Conservation (phyloP, 1,284 basidiomycete species). For the Moniliella sp. region DNA sequence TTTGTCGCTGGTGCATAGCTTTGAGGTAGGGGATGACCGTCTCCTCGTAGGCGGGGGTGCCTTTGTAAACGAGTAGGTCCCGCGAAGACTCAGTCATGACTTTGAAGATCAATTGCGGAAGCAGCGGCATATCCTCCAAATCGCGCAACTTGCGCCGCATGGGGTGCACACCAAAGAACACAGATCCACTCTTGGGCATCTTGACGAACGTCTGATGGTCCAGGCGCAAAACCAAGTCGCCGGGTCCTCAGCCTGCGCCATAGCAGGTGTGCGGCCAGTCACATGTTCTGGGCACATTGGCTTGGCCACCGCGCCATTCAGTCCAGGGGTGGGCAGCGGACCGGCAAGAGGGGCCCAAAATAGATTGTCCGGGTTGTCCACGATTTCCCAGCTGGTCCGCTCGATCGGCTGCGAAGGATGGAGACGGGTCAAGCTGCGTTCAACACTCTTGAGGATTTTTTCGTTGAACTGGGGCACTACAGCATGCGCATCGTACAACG, state of each 20-base stretch:
- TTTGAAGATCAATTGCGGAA: slow-evolving; percentile 35
- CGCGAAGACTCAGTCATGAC: slow-evolving; percentile 33
- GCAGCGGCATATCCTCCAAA: slow-evolving; percentile 35
- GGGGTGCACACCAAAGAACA: slow-evolving; percentile 38
- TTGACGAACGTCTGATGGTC: slow-evolving; percentile 37
- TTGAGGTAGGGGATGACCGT: slow-evolving; percentile 35
- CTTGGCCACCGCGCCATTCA: slow-evolving; percentile 2
- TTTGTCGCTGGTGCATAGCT: slow-evolving; percentile 34
- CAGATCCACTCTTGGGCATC: slow-evolving; percentile 34
- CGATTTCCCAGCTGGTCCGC: slow-evolving; percentile 37
- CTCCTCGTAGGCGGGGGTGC: slow-evolving; percentile 30
- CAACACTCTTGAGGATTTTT: slow-evolving; percentile 36
- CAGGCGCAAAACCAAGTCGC: slow-evolving; percentile 12
- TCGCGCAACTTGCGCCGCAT: slow-evolving; percentile 34
- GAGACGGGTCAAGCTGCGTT: slow-evolving; percentile 37
- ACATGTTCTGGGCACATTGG: slow-evolving; percentile 2
- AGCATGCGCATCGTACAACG: slow-evolving; percentile 31
- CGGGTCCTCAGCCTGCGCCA: slow-evolving; percentile 4
- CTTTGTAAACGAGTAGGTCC: slow-evolving; percentile 36
- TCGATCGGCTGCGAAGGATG: slow-evolving; percentile 36
- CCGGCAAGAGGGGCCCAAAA: slow-evolving; percentile 29
- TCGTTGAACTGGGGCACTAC: slow-evolving; percentile 37
- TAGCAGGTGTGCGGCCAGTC: slow-evolving; percentile 3
- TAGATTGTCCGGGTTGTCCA: slow-evolving; percentile 34
- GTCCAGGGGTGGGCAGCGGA: slow-evolving; percentile 21